Evolutionary conservation across 495 filamentous ascomycete genomes (phyloP), one percentile per base, ranked within the genome.

Genomic region (Podospora pseudocomata): DNA sequence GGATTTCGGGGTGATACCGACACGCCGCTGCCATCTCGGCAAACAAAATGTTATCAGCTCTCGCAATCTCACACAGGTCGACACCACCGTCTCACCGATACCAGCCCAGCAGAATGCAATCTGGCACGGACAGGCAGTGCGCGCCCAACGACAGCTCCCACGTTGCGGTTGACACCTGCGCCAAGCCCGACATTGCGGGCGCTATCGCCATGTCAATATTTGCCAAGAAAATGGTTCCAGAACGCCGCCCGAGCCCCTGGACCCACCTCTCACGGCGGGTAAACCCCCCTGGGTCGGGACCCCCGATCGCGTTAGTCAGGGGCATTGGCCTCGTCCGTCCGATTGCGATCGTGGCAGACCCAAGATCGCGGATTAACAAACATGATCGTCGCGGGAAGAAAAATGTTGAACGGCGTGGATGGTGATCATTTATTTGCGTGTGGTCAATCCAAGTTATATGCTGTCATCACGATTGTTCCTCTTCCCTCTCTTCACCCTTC

Each of bases 391-490:
- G 39, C 39, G 39, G 39, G 39, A 13, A 16, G 1, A 9, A 49
- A 49, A 13, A 49, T 49, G 39, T 49, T 49, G 39, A 49, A 49
- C 5, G 39, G 15, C 13, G 34, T 5, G 34, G 11, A 39, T 11
- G 34, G 34, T 39, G 34, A 39, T 39, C 34, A 39, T 39, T 39
- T 23, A 39, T 11, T 39, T 11, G 34, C 34, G 5, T 11, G 34
- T 11, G 34, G 34, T 39, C 34, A 3, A 39, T 39, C 11, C 34
- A 39, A 39, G 34, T 39, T 39, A 39, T 39, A 23, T 23, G 34
- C 34, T 39, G 34, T 39, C 32, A 16, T 66, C 60, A 70, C 28
- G 68, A 68, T 28, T 68, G 66, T 62, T 67, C 53, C n/a, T 68
- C 39, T 5, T 73, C 60, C 5, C 56, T n/a, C n/a, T 39, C 68